phyloP scores from a whole-genome alignment of 208 protist species.

The Trypanosoma lewisi region DNA sequence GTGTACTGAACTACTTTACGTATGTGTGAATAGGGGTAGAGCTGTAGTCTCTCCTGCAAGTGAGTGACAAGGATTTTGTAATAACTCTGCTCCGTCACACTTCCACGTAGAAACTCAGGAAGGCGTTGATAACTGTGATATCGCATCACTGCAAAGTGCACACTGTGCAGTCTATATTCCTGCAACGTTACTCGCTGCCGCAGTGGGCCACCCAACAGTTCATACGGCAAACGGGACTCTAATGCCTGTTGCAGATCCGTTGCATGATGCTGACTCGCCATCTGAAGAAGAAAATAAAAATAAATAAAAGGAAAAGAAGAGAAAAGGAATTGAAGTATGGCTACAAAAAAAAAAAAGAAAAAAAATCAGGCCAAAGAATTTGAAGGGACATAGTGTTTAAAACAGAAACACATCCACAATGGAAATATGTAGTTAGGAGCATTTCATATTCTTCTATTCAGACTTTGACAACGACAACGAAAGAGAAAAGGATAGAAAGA shows the following conservation, averaged over 20 bases:
- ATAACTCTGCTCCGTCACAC: constrained; percentile 61
- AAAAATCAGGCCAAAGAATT: background rate
- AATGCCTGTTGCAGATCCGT: constrained; percentile 62
- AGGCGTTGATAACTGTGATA: constrained; percentile 64
- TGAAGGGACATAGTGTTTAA: background rate
- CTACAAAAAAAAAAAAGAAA: constrained; percentile 3
- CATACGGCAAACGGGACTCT: constrained; percentile 50
- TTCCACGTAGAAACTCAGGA: constrained; percentile 48
- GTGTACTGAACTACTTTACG: constrained; percentile 62
- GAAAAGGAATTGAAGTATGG: constrained; percentile 1
- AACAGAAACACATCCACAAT: background rate
- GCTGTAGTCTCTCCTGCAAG: constrained; percentile 48
- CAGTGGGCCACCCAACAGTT: constrained; percentile 44
- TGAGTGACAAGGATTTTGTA: constrained; percentile 67
- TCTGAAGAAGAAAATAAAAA: background rate
- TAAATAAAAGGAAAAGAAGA: background rate
- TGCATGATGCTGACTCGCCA: constrained; percentile 19
- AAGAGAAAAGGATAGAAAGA: constrained; percentile 10
- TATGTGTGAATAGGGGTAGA: constrained; percentile 80
- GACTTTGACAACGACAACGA: constrained; percentile 8
- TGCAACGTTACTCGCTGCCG: constrained; percentile 55
- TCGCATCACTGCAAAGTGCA: constrained; percentile 50
- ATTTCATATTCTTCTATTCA: too few species aligned
- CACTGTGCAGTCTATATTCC: constrained; percentile 43
- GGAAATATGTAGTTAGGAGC: background rate